These are phyloP conservation scores for Mycena latifolia DNA, from an alignment of 768 basidiomycete species.

Conservation along the genomic window DNA sequence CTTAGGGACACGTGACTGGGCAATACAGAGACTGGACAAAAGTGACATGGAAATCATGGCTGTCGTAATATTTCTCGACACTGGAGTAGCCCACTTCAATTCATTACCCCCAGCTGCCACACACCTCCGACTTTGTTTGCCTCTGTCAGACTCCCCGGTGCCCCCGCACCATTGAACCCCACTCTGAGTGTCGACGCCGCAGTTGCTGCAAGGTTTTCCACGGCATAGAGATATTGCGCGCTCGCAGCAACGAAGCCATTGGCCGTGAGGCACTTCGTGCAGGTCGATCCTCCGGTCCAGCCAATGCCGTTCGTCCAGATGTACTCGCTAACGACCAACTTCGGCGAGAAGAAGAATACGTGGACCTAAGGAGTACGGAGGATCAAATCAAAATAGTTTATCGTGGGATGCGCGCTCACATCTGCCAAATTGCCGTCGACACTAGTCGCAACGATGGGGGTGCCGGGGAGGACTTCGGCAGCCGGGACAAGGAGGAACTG, in stretches of 20 bases:
- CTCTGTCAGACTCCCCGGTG: not conserved
- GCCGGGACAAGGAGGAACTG: not conserved
- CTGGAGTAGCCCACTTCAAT: too few relatives aligned
- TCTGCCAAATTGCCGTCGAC: not conserved
- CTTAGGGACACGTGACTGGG: too few relatives aligned
- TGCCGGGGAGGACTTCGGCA: not conserved
- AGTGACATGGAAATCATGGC: too few relatives aligned
- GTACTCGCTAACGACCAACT: not conserved
- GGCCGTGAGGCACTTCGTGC: not conserved
- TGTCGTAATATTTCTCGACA: too few relatives aligned
- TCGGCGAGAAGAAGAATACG: not conserved
- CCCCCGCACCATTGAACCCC: not conserved
- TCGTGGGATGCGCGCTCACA: not conserved
- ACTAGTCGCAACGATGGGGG: not conserved
- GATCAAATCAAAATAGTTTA: too few relatives aligned
- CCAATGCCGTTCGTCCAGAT: not conserved
- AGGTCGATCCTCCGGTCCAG: not conserved
- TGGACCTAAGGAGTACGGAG: not conserved
- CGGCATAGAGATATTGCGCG: too few relatives aligned
- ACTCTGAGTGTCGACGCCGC: not conserved
- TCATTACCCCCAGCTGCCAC: slow-evolving; percentile 1
- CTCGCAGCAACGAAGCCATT: too few relatives aligned
- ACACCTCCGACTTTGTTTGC: not conserved
- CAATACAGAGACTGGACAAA: too few relatives aligned
- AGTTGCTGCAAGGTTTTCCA: too few relatives aligned